Conservation (phyloP, 2,329 filamentous ascomycete genomes). For the Cladosporium cucumerinum region DNA sequence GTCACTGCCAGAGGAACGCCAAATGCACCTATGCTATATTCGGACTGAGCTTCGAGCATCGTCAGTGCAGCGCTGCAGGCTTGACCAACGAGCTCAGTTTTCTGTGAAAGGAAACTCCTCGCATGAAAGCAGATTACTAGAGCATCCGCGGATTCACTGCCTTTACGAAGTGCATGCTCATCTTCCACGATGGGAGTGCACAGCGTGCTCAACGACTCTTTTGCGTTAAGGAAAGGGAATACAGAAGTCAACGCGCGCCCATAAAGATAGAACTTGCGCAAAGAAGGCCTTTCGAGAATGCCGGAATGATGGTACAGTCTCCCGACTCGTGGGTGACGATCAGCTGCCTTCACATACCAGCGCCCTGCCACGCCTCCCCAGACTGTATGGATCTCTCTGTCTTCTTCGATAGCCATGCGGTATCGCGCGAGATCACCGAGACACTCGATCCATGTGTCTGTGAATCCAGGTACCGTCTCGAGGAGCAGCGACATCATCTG, state of each 20-base stretch:
- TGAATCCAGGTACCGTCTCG: slow-evolving; percentile 78
- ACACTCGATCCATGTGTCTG: slow-evolving; percentile 91
- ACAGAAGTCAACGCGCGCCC: slow-evolving; percentile 66
- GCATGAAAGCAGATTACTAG: slow-evolving; percentile 51
- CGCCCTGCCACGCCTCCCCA: slow-evolving; percentile 78
- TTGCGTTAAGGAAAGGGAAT: slow-evolving; percentile 63
- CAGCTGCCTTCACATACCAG: slow-evolving; percentile 82
- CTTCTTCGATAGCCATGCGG: slow-evolving; percentile 86
- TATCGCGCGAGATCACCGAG: slow-evolving; percentile 83
- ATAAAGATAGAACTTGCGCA: slow-evolving; percentile 72
- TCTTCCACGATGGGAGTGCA: slow-evolving; percentile 52
- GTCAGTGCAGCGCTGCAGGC: slow-evolving; percentile 51
- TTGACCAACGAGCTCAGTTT: slow-evolving; percentile 45
- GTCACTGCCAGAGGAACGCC: slow-evolving; percentile 59
- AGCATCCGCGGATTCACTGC: slow-evolving; percentile 50
- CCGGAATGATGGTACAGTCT: slow-evolving; percentile 86
- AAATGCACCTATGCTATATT: slow-evolving; percentile 25
- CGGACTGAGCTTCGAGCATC: slow-evolving; percentile 57
- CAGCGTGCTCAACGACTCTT: slow-evolving; percentile 66
- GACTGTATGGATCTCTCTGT: slow-evolving; percentile 63
- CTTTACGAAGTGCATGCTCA: slow-evolving; percentile 32
- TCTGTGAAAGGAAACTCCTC: slow-evolving; percentile 57
- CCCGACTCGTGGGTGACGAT: slow-evolving; percentile 70
- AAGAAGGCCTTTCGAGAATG: slow-evolving; percentile 67
- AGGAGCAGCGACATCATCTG: slow-evolving; percentile 84